phyloP scores from a whole-genome alignment of 2,329 filamentous ascomycete genomes.

The Sphaerulina musiva region DNA sequence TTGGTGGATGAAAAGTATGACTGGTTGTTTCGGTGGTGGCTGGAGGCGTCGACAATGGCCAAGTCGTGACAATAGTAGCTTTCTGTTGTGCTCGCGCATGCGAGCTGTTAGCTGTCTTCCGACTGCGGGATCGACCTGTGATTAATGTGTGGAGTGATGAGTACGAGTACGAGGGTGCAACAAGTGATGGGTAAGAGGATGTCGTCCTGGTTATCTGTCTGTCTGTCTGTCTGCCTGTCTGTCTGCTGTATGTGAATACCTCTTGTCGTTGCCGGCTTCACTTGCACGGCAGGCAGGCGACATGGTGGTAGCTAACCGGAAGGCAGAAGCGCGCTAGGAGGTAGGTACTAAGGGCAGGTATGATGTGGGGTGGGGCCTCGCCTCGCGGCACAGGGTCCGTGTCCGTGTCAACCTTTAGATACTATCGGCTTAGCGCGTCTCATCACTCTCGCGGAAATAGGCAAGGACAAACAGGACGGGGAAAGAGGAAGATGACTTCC shows the following conservation, averaged over 20 bases:
- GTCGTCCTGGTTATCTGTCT: neutral
- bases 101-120: neutral
- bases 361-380: too few species aligned
- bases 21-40: neutral
- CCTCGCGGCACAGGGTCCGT: neutral
- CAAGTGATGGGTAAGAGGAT: neutral
- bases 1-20: neutral
- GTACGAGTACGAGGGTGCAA: neutral
- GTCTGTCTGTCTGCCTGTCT: neutral
- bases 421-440: neutral
- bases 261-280: neutral
- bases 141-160: neutral
- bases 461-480: neutral
- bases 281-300: neutral
- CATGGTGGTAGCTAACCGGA: neutral
- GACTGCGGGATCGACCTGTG: neutral
- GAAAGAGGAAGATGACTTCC: too few species aligned
- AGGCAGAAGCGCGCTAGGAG: neutral
- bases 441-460: neutral
- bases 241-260: neutral
- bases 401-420: neutral
- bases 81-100: neutral
- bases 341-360: too few species aligned
- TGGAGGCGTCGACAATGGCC: neutral
- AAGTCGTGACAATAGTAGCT: neutral